Conservation (phyloP, 2,329 filamentous ascomycete genomes). For the Trichophyton verrucosum region DNA sequence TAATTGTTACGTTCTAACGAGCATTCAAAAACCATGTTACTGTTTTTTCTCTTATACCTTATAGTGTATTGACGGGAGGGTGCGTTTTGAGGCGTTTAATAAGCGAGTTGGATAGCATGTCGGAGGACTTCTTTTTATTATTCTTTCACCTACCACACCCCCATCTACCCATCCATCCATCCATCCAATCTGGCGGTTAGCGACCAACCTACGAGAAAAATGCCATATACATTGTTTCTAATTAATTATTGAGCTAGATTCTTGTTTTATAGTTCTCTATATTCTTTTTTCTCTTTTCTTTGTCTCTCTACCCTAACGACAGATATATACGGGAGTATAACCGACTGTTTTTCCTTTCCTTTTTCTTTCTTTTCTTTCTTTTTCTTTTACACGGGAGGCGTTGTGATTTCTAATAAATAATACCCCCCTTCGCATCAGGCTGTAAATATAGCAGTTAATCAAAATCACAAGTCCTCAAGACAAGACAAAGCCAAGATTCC, state of each 20-base stretch:
- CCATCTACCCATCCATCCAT: neutral
- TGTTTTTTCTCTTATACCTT: neutral
- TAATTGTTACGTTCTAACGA: neutral
- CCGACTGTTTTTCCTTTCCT: neutral
- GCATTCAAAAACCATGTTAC: neutral
- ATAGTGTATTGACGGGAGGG: neutral
- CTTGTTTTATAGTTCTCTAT: neutral
- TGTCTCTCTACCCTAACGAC: neutral
- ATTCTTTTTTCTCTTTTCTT: neutral
- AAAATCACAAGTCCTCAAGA: neutral
- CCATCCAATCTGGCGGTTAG: neutral
- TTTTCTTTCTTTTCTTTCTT: neutral
- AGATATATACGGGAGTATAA: neutral
- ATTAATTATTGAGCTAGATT: neutral
- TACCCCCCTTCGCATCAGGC: neutral
- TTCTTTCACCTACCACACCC: no score
- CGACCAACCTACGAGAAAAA: neutral
- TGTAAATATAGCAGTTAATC: neutral
- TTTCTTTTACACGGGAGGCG: neutral
- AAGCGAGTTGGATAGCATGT: neutral
- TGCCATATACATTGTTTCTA: neutral
- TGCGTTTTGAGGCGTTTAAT: neutral
- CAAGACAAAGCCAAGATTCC: neutral
- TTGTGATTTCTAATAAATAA: neutral
- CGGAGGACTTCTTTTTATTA: neutral